phyloP scores from a whole-genome alignment of 306 rosid species.

The Myrica gale region DNA sequence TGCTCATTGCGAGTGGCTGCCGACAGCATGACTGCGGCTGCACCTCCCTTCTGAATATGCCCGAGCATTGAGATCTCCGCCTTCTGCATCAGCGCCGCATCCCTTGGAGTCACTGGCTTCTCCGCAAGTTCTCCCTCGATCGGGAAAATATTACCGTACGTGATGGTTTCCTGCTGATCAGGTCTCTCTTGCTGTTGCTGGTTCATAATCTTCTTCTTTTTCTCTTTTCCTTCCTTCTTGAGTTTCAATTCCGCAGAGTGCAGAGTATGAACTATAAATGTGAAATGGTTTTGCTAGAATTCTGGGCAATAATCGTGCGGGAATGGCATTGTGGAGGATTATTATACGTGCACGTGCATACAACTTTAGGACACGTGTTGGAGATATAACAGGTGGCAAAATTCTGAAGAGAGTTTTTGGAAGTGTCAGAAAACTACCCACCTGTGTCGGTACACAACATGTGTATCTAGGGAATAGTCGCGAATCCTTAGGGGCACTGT shows the following conservation, averaged over 20 bases:
- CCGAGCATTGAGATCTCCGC: constrained; percentile 45
- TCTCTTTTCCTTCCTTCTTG: neutral
- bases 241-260: too few species aligned
- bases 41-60: constrained; percentile 39
- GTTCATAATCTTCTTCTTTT: constrained; percentile 11
- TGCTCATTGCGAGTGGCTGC: constrained; percentile 44
- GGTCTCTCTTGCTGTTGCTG: constrained; percentile 43
- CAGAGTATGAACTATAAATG: neutral
- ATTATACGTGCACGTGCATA: constrained; percentile 35
- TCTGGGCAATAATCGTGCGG: neutral
- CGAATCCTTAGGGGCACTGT: constrained; percentile 5
- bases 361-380: constrained; percentile 11
- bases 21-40: constrained; percentile 40
- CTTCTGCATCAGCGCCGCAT: constrained; percentile 42
- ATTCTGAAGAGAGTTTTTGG: neutral
- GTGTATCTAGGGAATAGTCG: too few species aligned
- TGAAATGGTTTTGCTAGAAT: neutral
- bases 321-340: neutral
- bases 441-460: too few species aligned
- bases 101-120: constrained; percentile 43
- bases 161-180: constrained; percentile 27
- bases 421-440: neutral
- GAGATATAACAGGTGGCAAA: constrained; percentile 4
- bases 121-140: constrained; percentile 40
- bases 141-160: constrained; percentile 44